These are phyloP conservation scores for Punctularia strigosozonata DNA, from an alignment of 768 basidiomycete species.

Conservation along the genomic window DNA sequence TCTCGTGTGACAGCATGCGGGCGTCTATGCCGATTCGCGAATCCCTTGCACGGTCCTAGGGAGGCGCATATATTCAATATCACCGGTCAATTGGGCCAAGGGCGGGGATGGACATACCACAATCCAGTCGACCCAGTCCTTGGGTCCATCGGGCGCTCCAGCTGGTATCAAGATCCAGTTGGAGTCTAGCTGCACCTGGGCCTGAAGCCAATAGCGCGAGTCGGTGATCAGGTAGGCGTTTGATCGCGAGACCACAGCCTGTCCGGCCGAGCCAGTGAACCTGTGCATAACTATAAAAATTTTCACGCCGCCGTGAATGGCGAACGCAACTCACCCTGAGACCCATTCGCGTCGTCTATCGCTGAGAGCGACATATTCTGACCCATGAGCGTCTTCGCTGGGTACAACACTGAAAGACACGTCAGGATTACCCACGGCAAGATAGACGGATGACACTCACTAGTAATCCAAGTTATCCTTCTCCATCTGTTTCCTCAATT, in stretches of 20 bases:
- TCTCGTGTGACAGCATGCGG: constrained; percentile 68
- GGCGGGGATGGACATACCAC: constrained; percentile 27
- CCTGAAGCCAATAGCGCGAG: constrained; percentile 78
- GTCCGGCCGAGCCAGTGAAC: constrained; percentile 57
- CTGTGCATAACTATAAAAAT: constrained; percentile 17
- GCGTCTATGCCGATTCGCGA: constrained; percentile 74
- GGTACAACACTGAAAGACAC: constrained; percentile 47
- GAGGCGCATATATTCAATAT: too few relatives aligned
- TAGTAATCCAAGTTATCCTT: constrained; percentile 67
- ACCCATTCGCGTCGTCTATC: constrained; percentile 75
- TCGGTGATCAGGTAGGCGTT: constrained; percentile 70
- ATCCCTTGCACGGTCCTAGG: constrained; percentile 23
- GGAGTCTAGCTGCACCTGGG: constrained; percentile 50
- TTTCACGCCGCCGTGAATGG: neutral
- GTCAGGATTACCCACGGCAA: constrained; percentile 9
- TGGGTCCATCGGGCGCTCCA: constrained; percentile 39
- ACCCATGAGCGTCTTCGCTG: constrained; percentile 72
- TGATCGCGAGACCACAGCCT: constrained; percentile 54
- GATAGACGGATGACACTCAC: constrained; percentile 29
- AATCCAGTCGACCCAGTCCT: constrained; percentile 76
- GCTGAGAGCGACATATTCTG: constrained; percentile 66
- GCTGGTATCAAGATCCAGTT: constrained; percentile 65
- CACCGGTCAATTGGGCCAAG: constrained; percentile 1
- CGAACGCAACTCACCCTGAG: constrained; percentile 42
- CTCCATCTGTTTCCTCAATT: constrained; percentile 52